Evolutionary conservation across 441 rosid species (phyloP).

Genomic region (Flueggea neowawraea): DNA sequence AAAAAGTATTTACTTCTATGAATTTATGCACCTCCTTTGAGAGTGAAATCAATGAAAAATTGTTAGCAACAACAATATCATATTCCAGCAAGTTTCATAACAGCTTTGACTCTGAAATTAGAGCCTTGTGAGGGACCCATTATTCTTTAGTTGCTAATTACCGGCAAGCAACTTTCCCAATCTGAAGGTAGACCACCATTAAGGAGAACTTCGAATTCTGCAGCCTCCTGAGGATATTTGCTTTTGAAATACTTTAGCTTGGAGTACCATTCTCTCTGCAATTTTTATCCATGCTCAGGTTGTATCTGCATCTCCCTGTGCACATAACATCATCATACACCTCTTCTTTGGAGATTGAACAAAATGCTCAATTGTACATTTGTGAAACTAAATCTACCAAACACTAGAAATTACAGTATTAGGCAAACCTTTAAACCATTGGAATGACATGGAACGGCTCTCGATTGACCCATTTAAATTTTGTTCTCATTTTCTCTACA

Average conservation of each 20-base stretch:
- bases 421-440: conserved; percentile 19
- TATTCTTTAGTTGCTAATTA: background rate
- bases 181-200: conserved; percentile 22
- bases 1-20: background rate
- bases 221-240: conserved; percentile 22
- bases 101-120: too few species aligned
- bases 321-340: background rate
- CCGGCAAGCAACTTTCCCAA: conserved; percentile 29
- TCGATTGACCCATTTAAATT: conserved; percentile 18
- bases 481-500: conserved; percentile 21
- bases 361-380: background rate
- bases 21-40: too few species aligned
- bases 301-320: conserved; percentile 32
- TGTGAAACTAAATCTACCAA: too few species aligned
- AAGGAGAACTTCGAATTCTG: conserved; percentile 22
- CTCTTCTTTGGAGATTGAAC: background rate
- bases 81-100: too few species aligned
- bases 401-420: too few species aligned
- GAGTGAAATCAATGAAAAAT: too few species aligned
- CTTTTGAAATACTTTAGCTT: conserved; percentile 12
- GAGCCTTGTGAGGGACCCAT: too few species aligned
- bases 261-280: conserved; percentile 26
- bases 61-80: too few species aligned
- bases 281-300: conserved; percentile 9
- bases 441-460: conserved; percentile 26